A percentile compares a stretch with the other conserved stretches of the same genome.
phyloP scores from a whole-genome alignment of 257 asterid species.

The Capsicum baccatum region DNA sequence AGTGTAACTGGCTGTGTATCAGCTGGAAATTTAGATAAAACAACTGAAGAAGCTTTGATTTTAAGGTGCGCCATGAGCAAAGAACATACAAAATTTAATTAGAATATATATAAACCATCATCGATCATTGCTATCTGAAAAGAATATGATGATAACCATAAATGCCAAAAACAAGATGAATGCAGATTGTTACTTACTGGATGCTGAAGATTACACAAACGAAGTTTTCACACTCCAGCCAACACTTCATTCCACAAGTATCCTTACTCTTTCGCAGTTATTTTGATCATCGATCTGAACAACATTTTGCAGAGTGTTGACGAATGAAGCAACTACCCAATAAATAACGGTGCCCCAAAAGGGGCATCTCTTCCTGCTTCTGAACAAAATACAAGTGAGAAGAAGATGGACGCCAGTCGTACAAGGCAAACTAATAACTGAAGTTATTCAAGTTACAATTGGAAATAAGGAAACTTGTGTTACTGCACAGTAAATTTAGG shows the following conservation, averaged over 20 bases:
- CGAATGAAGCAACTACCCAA: neutral
- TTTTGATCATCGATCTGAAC: neutral
- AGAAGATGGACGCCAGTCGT: constrained; percentile 4
- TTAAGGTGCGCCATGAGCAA: neutral
- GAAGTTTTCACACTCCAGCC: neutral
- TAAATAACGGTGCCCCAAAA: neutral
- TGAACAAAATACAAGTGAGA: neutral
- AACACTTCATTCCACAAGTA: neutral
- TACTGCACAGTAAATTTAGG: neutral
- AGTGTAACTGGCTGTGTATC: neutral
- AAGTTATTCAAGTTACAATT: neutral
- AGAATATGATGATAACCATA: neutral
- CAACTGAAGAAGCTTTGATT: neutral
- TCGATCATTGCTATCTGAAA: neutral
- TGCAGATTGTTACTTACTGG: neutral
- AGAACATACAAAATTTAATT: neutral
- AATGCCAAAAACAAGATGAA: constrained; percentile 4
- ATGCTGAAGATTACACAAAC: constrained; percentile 17
- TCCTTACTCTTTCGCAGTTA: neutral
- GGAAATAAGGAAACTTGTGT: neutral
- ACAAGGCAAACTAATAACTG: neutral
- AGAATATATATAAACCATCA: neutral
- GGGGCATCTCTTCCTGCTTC: constrained; percentile 14
- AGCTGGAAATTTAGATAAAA: neutral
- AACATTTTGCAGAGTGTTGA: neutral